Evolutionary conservation across 1,139 yeast species (phyloP), one percentile per base, ranked within the genome.

Genomic region (Casaregolazyma suthepensis): DNA sequence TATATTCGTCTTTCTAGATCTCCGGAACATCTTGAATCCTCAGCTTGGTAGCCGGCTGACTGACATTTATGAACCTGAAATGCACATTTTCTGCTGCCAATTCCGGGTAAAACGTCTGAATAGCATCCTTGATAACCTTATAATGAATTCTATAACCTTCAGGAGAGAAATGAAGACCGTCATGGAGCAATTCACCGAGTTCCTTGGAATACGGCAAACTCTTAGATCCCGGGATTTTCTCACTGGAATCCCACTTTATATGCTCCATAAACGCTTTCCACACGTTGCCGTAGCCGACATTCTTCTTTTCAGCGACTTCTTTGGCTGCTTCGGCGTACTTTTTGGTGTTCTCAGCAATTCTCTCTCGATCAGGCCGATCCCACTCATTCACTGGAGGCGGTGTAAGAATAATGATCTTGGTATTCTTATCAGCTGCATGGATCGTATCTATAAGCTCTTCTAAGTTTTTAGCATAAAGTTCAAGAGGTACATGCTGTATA

Each of bases 121-220:
- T 53, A 35, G 51, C 45, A n/a, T 44, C 48, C 22, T 44, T 51
- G 6, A 57, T 23, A n/a, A 47, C 56, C 3, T 46, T 40, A 12
- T 76, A 70, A 57, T 82, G 66, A 1, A 86, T 55, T 55, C 70
- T 68, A 66, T 87, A 87, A 0, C 83, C 88, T n/a, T 68, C 64
- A 0, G 83, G 81, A 1, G 80, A 75, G 64, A 76, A 84, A 66
- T 88, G 96, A 45, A 88, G 69, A 0, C 96, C 96, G 63, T 86
- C 93, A 9, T 63, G 56, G 12, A 78, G 61, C 7, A 74, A 56
- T 1, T 64, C 66, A 7, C 59, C 46, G 20, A 61, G 58, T 35
- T 61, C 18, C 61, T 58, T 5, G 64, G 60, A 2, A 56, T 53
- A 45, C 57, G 45, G 60, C 48, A 22, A 15, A 6, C n/a, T 15